Conservation (phyloP, 192 early-diverging fungal genomes). For the Backusella psychrophila region DNA sequence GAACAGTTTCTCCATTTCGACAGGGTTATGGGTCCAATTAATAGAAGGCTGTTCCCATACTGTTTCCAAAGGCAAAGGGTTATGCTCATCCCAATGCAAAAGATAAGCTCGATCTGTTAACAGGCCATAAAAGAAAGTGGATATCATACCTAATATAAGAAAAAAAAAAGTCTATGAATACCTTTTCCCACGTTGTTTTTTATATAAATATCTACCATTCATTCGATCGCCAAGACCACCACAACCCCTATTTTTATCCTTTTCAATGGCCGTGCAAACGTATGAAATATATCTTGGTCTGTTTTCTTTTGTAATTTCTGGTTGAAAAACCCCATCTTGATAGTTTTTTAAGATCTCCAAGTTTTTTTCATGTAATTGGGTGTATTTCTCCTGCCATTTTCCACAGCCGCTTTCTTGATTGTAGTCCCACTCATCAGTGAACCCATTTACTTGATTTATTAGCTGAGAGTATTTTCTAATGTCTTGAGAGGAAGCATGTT, state of each 20-base stretch:
- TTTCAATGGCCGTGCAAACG: constrained; percentile 33
- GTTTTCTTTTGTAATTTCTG: constrained; percentile 3
- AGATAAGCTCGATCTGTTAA: constrained; percentile 41
- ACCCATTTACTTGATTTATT: background rate
- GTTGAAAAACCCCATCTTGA: constrained; percentile 18
- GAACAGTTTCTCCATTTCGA: constrained; percentile 22
- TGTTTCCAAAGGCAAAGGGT: constrained; percentile 39
- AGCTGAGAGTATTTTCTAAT: background rate
- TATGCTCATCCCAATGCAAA: constrained; percentile 36
- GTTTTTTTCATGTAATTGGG: constrained; percentile 24
- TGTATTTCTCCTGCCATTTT: constrained; percentile 40
- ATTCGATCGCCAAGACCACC: constrained; percentile 47
- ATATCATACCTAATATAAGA: constrained; percentile 40
- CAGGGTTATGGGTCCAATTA: constrained; percentile 39
- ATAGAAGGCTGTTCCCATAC: constrained; percentile 40
- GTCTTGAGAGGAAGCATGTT: background rate
- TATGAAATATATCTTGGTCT: constrained; percentile 35
- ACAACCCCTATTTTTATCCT: constrained; percentile 37
- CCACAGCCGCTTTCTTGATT: constrained; percentile 34
- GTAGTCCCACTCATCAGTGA: background rate
- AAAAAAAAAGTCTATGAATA: background rate
- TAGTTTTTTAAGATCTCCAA: constrained; percentile 18
- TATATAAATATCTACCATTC: constrained; percentile 29
- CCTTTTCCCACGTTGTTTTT: background rate
- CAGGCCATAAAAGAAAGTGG: constrained; percentile 41